Base-by-base conservation (phyloP, 2,329 filamentous ascomycete genomes). In the Ceratocystis variospora region DNA sequence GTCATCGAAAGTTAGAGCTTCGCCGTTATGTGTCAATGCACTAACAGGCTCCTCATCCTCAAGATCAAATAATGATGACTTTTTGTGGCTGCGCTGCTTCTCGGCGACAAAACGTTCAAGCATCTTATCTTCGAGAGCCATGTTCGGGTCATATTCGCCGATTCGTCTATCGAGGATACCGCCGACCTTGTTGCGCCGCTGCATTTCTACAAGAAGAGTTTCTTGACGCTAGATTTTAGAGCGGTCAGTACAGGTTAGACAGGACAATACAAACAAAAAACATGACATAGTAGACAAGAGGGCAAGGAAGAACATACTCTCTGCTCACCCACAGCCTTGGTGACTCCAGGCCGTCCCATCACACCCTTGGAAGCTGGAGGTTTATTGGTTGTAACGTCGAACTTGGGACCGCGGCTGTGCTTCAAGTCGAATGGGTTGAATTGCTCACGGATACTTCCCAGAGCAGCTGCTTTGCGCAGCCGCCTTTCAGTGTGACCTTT, bases 351-450 rank as follows among this genome's bases (percentile, higher is more conserved):
- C 64, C 92, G 81, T 41, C 87, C 88, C 70, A 87, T 80, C 69
- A 87, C 82, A 62, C 81, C 81, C 69, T 82, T 84, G 62, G 78
- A 78, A 12, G 78, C 76, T 6, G 53, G 25, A 5, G 83, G 80
- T 67, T 83, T 83, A 69, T 83, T 84, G 64, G 82, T 92, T 0
- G 89, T 91, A 57, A 92, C 87, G 55, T 93, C 86, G 70, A 96
- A 96, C 72, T 97, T 97, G 66, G 86, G 86, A 0, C 87, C 88
- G 68, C 87, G 83, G 50, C 87, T 85, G 67, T 88, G 85, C 76
- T 95, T 95, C 74, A 96, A 84, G 73, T 99, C 94, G 76, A 99
- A 99, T 0, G 94, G 94, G 75, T 99, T 99, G 83, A 97, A 97
- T 71, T 92, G 88, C 73, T 97, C 92, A 73, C 94, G 88, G 74